These are phyloP conservation scores for Agrocybe praecox DNA, from an alignment of 768 basidiomycete genomes.

Conservation along the genomic window DNA sequence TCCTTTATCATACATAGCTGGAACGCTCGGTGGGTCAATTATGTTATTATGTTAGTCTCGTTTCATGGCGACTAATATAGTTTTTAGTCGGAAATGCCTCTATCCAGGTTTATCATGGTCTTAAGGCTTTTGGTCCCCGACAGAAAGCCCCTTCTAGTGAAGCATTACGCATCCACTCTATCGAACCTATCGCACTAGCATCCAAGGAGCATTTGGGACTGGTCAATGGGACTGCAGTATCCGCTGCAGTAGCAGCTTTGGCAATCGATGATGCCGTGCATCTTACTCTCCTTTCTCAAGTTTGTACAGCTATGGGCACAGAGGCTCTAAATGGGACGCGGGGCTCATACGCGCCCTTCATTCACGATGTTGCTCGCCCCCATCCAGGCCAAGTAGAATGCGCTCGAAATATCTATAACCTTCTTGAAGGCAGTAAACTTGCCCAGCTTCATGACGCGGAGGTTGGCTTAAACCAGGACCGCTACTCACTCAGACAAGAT, in stretches of 20 bases:
- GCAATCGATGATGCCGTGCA: slow-evolving; percentile 73
- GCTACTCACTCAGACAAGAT: slow-evolving; percentile 74
- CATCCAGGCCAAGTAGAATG: slow-evolving; percentile 81
- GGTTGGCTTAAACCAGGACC: slow-evolving; percentile 63
- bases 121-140: slow-evolving; percentile 48
- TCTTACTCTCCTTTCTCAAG: slow-evolving; percentile 61
- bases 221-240: slow-evolving; percentile 77
- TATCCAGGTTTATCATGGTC: slow-evolving; percentile 65
- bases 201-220: slow-evolving; percentile 74
- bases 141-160: slow-evolving; percentile 52
- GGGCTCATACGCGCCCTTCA: slow-evolving; percentile 69
- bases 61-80: not conserved
- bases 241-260: slow-evolving; percentile 71
- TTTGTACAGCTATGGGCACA: slow-evolving; percentile 79
- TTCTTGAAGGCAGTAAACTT: slow-evolving; percentile 64
- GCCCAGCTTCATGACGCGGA: slow-evolving; percentile 66
- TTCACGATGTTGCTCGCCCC: slow-evolving; percentile 72
- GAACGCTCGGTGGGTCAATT: slow-evolving; percentile 50
- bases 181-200: slow-evolving; percentile 60
- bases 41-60: not conserved
- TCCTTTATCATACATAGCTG: slow-evolving; percentile 66
- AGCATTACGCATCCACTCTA: slow-evolving; percentile 52
- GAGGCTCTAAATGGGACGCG: slow-evolving; percentile 73
- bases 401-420: slow-evolving; percentile 60
- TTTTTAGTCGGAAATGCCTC: slow-evolving; percentile 53